Base-by-base conservation (phyloP, 352 stramenopile species). In the Elongisporangium prolatum region DNA sequence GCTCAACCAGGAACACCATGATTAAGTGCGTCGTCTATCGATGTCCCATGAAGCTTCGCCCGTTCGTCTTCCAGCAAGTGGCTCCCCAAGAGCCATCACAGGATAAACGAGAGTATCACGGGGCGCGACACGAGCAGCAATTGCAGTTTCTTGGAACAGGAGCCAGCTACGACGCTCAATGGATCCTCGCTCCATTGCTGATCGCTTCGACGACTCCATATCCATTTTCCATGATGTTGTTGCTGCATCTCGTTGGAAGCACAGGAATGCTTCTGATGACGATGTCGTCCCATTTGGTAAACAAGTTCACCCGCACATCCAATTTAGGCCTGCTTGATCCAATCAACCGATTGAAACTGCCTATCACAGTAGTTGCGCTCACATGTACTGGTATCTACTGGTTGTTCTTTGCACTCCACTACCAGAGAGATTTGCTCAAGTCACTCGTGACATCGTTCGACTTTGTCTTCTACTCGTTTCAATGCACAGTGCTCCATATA, bases 361-460 rank as follows among this genome's bases (percentile, higher is more conserved):
- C 28, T 8, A 40, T 40, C 9, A 40, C 28, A 13, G 4, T 40
- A 28, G 17, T 40, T 18, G 56, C 57, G 14, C 14, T 40, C 28
- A 9, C 28, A 14, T 40, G 28, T 8, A 71, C 63, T 0, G 16
- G 52, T 5, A 16, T 22, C 7, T 72, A 70, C 44, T 55, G 59
- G 7, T 4, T 37, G 9, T 28, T 52, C 2, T 72, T 74, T 17
- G 20, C 21, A 2, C 51, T 40, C 9, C 44, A 71, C 25, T 70
- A 65, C 34, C 61, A 80, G 13, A 63, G 65, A 0, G 20, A 80
- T 6, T 47, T 83, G 10, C 55, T 83, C 2, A 37, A 52, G n/a
- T 28, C 62, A 1, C 52, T 78, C 17, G 18, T 67, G 18, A 68
- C 57, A 11, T 83, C 74, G 3, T 83, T 80, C 50, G 71, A 83